Base-by-base conservation (phyloP, 2,329 filamentous ascomycete genomes). In the Phialophora verrucosa region DNA sequence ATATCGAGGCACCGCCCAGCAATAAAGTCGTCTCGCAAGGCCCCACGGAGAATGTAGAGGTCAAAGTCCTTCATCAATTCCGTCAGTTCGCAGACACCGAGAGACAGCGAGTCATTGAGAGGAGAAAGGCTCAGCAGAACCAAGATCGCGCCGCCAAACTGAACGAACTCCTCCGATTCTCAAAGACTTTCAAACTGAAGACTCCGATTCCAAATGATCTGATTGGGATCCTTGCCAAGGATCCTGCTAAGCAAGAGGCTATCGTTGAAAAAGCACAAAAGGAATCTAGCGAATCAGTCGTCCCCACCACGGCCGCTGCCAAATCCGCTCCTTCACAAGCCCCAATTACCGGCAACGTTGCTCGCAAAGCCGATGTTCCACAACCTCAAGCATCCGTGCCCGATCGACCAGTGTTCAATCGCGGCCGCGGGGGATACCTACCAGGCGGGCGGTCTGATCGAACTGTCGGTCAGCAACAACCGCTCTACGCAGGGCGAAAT, bases 141-240 rank as follows among this genome's bases (percentile, higher is more conserved):
- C 83, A 88, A 66, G 95, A 98, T 76, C 96, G 96, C 77, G 92
- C 93, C 71, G 88, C 95, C 70, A 97, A 96, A 78, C 79, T 99
- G 68, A 96, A 92, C 66, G 95, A 99, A 79, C 81, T 99, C 65
- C 96, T 95, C 83, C 97, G 94, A 75, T 99, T 99, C 78, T 92
- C 95, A 0, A 87, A 89, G 72, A 95, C 87, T 76, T 99, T 99
- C 84, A 98, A 98, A 80, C 86, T 99, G 20, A 90, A 91, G 58
- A 97, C 94, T 2, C 93, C 93, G 5, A 93, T 99, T 11, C 95
- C 95, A 1, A 89, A 87, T 59, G 95, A 99, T 78, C 81, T 99
- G 42, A 93, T 99, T 31, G 90, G 92, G 1, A 99, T 99, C 71
- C 90, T 99, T 67, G 94, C 95, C 65, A 99, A 98, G 77, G 95